Evolutionary conservation across 257 asterid genomes (phyloP), one percentile per base, ranked within the genome.

Genomic region (Ilex aquifolium): DNA sequence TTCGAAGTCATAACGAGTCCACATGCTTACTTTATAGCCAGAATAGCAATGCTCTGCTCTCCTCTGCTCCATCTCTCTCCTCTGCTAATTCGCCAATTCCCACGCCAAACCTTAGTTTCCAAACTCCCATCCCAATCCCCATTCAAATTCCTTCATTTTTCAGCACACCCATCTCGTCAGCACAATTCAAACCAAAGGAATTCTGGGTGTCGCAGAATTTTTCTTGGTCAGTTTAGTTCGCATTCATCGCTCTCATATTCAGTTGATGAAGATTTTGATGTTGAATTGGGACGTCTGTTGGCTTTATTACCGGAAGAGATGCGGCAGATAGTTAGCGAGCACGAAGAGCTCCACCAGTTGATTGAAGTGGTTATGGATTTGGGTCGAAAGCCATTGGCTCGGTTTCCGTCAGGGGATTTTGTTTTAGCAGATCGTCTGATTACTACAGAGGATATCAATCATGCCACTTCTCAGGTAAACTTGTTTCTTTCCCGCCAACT

Each of bases 281-380:
- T 86, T 75, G 98, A 91, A 57, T 68, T 91, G 66, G 88, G 72
- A 27, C 90, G 91, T 4, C 73, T 92, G 62, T 80, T 85, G 67
- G 66, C 80, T 8, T 77, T 92, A 54, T 78, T 92, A 60, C 95
- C 97, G 67, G 97, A 85, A 87, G 88, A 82, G 61, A 89, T 87
- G 95, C 83, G 95, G 71, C 83, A 79, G 66, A 69, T 75, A 67
- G 82, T 85, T 62, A 75, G 74, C 72, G 90, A 82, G 52, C 97
- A 89, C 56, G 83, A 86, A 51, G 99, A 89, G 80, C 80, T 79
- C 65, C 75, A 21, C 3, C 77, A 85, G 69, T 72, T 92, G 79
- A 92, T 92, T 71, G 99, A 92, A 67, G 91, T 89, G 72, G 97
- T 92, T 65, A 86, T 92, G 95, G 99, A 92, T 68, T 80, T 92